phyloP scores from a whole-genome alignment of 2,329 filamentous ascomycete species.

The Coleophoma eucalyptorum region DNA sequence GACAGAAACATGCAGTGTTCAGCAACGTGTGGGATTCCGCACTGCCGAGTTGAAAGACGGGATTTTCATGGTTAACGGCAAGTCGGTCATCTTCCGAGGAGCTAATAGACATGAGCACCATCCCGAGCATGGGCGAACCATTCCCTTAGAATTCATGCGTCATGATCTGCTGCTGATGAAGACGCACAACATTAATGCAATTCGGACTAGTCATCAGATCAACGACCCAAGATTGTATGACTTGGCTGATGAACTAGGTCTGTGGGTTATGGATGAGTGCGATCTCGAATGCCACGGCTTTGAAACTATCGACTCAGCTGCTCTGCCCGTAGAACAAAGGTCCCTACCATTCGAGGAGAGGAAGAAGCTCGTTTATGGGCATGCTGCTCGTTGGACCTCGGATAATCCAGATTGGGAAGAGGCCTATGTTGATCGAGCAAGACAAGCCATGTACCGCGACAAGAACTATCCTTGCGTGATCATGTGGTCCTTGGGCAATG shows the following conservation, averaged over 20 bases:
- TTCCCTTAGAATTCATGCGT: conserved; percentile 46
- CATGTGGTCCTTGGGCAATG: conserved; percentile 56
- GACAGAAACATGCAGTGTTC: conserved; percentile 22
- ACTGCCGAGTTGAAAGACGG: conserved; percentile 47
- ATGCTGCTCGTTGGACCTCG: conserved; percentile 47
- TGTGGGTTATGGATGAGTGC: conserved; percentile 59
- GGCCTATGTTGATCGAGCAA: conserved; percentile 53
- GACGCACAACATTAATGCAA: conserved; percentile 60
- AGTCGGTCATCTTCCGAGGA: conserved; percentile 47
- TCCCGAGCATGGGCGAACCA: conserved; percentile 43
- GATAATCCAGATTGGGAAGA: conserved; percentile 45
- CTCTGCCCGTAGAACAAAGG: conserved; percentile 17
- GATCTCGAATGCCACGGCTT: conserved; percentile 54
- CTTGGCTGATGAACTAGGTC: conserved; percentile 57
- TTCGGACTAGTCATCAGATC: conserved; percentile 65
- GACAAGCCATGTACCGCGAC: conserved; percentile 49
- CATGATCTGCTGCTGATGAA: conserved; percentile 50
- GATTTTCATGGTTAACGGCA: conserved; percentile 48
- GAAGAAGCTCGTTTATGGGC: conserved; percentile 41
- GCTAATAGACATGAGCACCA: conserved; percentile 55
- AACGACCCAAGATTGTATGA: conserved; percentile 58
- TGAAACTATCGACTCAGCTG: conserved; percentile 28
- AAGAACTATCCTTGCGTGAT: conserved; percentile 53
- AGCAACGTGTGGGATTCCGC: conserved; percentile 49
- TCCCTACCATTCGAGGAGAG: conserved; percentile 35